Conservation (phyloP, 2,329 filamentous ascomycete species). For the Chrysoporthe cubensis region DNA sequence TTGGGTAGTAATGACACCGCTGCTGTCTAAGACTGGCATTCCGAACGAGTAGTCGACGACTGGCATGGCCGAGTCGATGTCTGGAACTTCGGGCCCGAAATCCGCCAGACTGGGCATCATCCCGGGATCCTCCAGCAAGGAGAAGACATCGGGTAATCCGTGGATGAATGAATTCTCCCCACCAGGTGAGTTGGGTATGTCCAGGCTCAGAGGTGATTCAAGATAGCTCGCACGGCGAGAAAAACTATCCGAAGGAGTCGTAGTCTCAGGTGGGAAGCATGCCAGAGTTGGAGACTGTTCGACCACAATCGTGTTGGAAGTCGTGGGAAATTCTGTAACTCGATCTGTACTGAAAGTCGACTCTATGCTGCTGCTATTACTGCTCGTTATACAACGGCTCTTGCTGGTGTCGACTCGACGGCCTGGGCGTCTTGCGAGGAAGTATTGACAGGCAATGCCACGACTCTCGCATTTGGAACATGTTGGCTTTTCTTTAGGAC, state of each 20-base stretch:
- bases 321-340: background rate
- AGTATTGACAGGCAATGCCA: slow-evolving; percentile 40
- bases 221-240: slow-evolving; percentile 11
- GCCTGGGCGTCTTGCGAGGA: slow-evolving; percentile 34
- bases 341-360: background rate
- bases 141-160: slow-evolving; percentile 1
- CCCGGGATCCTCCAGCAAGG: slow-evolving; percentile 6
- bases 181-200: background rate
- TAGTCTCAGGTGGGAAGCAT: background rate
- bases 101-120: background rate
- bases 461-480: slow-evolving; percentile 41
- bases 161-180: background rate
- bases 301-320: background rate
- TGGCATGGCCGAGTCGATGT: slow-evolving; percentile 8
- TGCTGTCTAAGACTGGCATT: background rate
- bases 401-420: slow-evolving; percentile 19
- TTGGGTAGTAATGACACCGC: background rate
- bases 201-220: background rate
- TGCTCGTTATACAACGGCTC: background rate
- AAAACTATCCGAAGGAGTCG: slow-evolving; percentile 2
- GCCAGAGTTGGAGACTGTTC: slow-evolving; percentile 2
- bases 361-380: background rate
- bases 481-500: slow-evolving; percentile 40
- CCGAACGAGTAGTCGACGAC: slow-evolving; percentile 8
- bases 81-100: background rate